These are phyloP conservation scores for Aspergillus incahuasiensis DNA, from an alignment of 495 filamentous ascomycete genomes.

Conservation along the genomic window DNA sequence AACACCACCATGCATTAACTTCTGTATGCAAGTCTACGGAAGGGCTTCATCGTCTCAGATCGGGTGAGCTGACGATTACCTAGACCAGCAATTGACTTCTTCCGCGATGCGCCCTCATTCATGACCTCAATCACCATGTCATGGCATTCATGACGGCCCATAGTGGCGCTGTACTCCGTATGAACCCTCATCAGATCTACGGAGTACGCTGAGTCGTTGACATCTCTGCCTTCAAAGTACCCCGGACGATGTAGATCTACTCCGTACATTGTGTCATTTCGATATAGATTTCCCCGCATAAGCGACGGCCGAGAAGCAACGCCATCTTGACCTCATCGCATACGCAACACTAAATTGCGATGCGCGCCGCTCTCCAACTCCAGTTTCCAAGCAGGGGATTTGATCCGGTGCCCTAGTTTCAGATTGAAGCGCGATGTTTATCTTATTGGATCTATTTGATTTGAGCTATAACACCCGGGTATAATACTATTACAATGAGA, in stretches of 20 bases:
- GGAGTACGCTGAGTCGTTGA: neutral
- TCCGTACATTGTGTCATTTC: neutral
- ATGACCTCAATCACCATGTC: too few relatives aligned
- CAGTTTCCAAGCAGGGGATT: neutral
- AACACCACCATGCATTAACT: neutral
- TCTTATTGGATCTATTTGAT: neutral
- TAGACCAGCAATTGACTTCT: too few relatives aligned
- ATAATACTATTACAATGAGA: neutral
- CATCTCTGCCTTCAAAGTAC: neutral
- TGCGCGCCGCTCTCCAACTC: neutral
- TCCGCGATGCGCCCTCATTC: too few relatives aligned
- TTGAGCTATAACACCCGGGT: neutral
- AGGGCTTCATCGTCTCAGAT: too few relatives aligned
- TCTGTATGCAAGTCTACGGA: too few relatives aligned
- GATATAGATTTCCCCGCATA: neutral
- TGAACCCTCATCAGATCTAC: neutral
- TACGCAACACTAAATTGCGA: neutral
- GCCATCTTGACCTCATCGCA: constrained; percentile 3
- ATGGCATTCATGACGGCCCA: too few relatives aligned
- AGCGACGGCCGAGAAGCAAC: neutral
- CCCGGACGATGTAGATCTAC: neutral
- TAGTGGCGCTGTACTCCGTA: neutral
- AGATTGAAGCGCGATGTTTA: neutral
- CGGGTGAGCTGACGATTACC: too few relatives aligned
- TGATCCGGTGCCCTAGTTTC: neutral